Base-by-base conservation (phyloP, 2,329 filamentous ascomycete species). In the Metarhizium robertsii region DNA sequence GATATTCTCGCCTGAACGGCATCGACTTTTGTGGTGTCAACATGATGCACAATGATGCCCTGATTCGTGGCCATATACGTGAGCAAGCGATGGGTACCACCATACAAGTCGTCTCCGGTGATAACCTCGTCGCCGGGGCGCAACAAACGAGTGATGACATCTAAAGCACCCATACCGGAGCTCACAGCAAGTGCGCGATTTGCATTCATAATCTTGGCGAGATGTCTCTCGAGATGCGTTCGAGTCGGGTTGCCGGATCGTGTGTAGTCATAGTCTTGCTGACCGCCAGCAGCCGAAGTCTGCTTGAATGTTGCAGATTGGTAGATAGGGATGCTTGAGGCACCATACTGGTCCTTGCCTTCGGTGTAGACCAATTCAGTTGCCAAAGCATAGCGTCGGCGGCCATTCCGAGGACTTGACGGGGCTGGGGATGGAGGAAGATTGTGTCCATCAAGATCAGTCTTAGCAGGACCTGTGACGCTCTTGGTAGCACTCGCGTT, bases 301-400 rank as follows among this genome's bases (percentile, higher is more conserved):
- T 97, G 94, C 75, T 99, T 99, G 79, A 99, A 99, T 42, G 94
- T 99, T 51, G 94, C 95, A 51, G 90, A 95, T 80, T 96, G 94
- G 73, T 99, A 99, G 68, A 99, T 97, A 54, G 94, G 94, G 65
- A 95, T 87, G 71, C 92, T 97, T 64, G 90, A 96, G 56, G 94
- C 84, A 67, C 95, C 95, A 78, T 97, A 96, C 76, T 99, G 94
- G 72, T 99, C 94, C 73, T 87, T 94, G 69, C 87, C 85, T 65
- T 99, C 94, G 53, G 92, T 97, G 72, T 92, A 97, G 58, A 99
- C 94, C 60, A 99, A 78, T 74, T 99, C 94, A 4, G 94, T 99
- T 56, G 92, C 92, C 58, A 99, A 83, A 49, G 92, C 91, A 73
- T 97, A 99, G 63, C 90, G 89, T 48, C 79, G 75, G 62, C 87